A percentile compares a stretch with the other conserved stretches of the same genome.
Conservation (phyloP, 768 basidiomycete species). For the Rhizopogon roseolus region DNA sequence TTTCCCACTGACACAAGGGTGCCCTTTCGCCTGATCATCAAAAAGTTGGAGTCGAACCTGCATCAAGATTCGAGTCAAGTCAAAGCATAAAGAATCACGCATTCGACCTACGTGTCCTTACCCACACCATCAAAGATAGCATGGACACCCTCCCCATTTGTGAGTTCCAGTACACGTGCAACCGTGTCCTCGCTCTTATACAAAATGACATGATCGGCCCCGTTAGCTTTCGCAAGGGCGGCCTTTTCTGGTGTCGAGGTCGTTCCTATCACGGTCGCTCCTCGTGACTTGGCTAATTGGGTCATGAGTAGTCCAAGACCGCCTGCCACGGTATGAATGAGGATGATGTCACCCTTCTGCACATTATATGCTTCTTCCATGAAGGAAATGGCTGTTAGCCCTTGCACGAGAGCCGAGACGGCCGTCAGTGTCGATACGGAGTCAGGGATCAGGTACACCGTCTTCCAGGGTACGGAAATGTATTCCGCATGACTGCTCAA, state of each 20-base stretch:
- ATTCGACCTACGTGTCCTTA: conserved; percentile 74
- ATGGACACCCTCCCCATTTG: conserved; percentile 76
- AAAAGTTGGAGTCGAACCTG: conserved; percentile 78
- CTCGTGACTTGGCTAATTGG: conserved; percentile 66
- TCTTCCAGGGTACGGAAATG: conserved; percentile 57
- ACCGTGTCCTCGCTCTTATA: conserved; percentile 76
- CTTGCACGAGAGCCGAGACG: conserved; percentile 68
- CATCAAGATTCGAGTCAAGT: conserved; percentile 4
- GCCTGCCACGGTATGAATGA: conserved; percentile 90
- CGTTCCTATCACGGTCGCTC: conserved; percentile 91
- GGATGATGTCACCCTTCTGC: conserved; percentile 70
- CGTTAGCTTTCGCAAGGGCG: conserved; percentile 67
- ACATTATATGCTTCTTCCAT: conserved; percentile 84
- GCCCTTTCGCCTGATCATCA: conserved; percentile 79
- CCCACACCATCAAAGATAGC: conserved; percentile 96
- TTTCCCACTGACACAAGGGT: conserved; percentile 91
- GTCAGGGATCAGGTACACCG: conserved; percentile 61
- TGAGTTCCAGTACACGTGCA: conserved; percentile 66
- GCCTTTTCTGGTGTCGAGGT: conserved; percentile 85
- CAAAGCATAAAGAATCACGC: neutral
- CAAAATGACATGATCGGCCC: conserved; percentile 84
- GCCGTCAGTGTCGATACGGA: conserved; percentile 54
- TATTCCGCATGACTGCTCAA: conserved; percentile 67
- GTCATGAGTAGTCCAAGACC: conserved; percentile 71
- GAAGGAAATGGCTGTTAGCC: conserved; percentile 72